Conservation (phyloP, 305 asterid species). For the Fraxinus floribunda region DNA sequence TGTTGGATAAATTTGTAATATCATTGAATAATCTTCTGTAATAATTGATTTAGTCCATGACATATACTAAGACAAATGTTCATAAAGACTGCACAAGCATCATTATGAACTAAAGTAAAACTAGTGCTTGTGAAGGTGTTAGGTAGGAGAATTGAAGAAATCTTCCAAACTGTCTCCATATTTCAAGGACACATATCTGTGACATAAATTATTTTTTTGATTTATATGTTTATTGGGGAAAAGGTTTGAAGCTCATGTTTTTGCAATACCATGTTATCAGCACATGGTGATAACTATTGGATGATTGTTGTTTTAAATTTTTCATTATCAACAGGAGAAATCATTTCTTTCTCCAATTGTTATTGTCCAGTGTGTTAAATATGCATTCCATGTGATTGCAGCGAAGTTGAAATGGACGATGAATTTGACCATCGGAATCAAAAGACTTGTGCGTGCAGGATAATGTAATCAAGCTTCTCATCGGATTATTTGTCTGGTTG, state of each 20-base stretch:
- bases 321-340: background rate
- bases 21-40: background rate
- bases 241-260: background rate
- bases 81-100: background rate
- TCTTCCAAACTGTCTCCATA: background rate
- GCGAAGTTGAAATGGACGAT: conserved; percentile 73
- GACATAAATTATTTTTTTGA: background rate
- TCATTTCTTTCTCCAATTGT: background rate
- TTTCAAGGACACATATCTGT: background rate
- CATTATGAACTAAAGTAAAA: background rate
- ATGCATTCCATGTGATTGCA: conserved; percentile 37
- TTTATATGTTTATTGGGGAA: background rate
- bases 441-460: conserved; percentile 71
- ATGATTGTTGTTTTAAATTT: background rate
- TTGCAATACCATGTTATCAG: background rate
- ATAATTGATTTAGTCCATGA: background rate
- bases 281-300: background rate
- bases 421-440: conserved; percentile 57
- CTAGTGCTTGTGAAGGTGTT: background rate
- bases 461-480: conserved; percentile 58
- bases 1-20: background rate
- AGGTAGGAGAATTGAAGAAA: background rate
- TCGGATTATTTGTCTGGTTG: conserved; percentile 9
- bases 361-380: conserved; percentile 11
- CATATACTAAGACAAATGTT: background rate